Conservation (phyloP, 805 yeast species). For the Scheffersomyces lignosus region DNA sequence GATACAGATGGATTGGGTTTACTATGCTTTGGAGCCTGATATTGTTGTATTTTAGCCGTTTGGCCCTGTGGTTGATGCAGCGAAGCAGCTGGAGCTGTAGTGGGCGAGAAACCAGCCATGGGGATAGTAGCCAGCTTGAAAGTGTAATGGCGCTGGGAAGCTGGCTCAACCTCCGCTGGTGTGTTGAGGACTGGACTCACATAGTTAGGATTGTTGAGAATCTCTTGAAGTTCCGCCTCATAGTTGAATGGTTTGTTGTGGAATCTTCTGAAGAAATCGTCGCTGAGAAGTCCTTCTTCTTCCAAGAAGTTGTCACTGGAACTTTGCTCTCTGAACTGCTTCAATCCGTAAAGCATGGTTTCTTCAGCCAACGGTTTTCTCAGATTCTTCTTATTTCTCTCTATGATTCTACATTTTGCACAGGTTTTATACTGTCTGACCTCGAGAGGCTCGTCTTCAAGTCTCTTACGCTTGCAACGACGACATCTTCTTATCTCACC, state of each 20-base stretch:
- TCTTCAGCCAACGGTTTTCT: conserved; percentile 48
- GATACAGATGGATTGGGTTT: background rate
- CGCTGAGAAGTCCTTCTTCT: conserved; percentile 26
- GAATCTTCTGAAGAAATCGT: conserved; percentile 18
- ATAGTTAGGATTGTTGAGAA: conserved; percentile 9
- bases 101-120: conserved; percentile 3
- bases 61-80: conserved; percentile 9
- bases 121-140: conserved; percentile 7
- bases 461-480: conserved; percentile 57
- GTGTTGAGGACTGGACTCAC: conserved; percentile 7
- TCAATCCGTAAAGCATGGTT: conserved; percentile 46
- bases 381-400: conserved; percentile 44
- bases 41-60: conserved; percentile 9
- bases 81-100: background rate
- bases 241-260: conserved; percentile 14
- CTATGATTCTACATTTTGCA: conserved; percentile 58
- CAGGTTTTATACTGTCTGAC: conserved; percentile 58
- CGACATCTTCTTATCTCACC: conserved; percentile 45
- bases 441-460: conserved; percentile 55
- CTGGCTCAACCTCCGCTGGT: conserved; percentile 9
- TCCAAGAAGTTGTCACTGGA: conserved; percentile 31
- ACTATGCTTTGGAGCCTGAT: background rate
- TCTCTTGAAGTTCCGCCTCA: conserved; percentile 12
- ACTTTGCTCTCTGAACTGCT: conserved; percentile 41
- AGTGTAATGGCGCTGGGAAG: conserved; percentile 5